These are phyloP conservation scores for Eremochloa ophiuroides DNA, from an alignment of 176 grass and related monocot species.

Conservation along the genomic window DNA sequence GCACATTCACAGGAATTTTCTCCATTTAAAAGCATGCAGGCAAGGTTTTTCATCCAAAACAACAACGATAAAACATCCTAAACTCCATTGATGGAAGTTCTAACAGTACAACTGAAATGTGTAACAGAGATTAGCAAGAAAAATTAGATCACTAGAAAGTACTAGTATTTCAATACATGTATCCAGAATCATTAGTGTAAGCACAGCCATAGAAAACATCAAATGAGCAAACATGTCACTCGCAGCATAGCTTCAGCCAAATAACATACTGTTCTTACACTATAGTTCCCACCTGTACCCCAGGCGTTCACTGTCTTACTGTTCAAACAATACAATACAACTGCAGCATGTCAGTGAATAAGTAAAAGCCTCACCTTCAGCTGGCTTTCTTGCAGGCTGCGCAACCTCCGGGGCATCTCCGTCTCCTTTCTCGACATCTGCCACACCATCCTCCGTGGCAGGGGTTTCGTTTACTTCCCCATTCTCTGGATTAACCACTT, in stretches of 20 bases:
- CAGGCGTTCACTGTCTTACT: neutral
- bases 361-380: slow-evolving; percentile 43
- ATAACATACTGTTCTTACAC: no score
- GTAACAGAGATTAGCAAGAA: neutral
- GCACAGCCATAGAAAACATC: neutral
- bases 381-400: slow-evolving; percentile 38
- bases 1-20: neutral
- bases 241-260: neutral
- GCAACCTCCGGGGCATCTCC: slow-evolving; percentile 8
- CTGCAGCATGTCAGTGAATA: neutral
- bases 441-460: neutral
- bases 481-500: slow-evolving; percentile 29
- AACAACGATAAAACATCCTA: neutral
- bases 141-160: neutral
- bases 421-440: slow-evolving; percentile 26
- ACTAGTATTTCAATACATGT: neutral
- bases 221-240: neutral
- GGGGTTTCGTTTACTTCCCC: slow-evolving; percentile 41
- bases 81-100: neutral
- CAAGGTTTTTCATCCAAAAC: neutral
- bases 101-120: neutral
- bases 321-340: neutral
- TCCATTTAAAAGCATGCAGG: neutral
- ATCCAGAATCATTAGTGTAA: neutral
- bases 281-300: neutral